phyloP scores from a whole-genome alignment of 805 yeast species.

The Ogataea saltuana region DNA sequence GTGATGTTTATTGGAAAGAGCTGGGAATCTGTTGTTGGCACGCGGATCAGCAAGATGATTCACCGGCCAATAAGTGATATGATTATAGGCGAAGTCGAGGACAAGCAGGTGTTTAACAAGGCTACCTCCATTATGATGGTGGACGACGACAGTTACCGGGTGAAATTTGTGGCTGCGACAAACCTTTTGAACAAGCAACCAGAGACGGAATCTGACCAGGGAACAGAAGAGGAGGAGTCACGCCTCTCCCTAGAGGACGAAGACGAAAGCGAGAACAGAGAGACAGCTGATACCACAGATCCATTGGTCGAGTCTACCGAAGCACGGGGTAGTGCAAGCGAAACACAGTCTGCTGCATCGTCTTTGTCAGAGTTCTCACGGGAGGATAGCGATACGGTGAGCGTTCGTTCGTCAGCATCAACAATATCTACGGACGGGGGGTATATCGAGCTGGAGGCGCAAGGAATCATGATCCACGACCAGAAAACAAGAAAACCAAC shows the following conservation, averaged over 20 bases:
- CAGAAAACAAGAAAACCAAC: conserved; percentile 56
- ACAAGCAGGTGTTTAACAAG: conserved; percentile 63
- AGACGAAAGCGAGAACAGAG: conserved; percentile 1
- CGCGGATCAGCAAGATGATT: conserved; percentile 53
- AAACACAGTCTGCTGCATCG: background rate
- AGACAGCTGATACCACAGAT: background rate
- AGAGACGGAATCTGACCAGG: conserved; percentile 7
- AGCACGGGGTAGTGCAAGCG: background rate
- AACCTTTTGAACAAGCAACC: conserved; percentile 17
- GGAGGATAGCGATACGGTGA: conserved; percentile 30
- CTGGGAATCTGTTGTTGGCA: conserved; percentile 81
- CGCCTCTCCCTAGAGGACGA: too few relatives aligned
- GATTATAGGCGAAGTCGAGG: conserved; percentile 66
- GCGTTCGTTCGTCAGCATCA: conserved; percentile 33
- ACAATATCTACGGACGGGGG: conserved; percentile 58
- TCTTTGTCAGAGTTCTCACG: too few relatives aligned
- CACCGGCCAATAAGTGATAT: conserved; percentile 59
- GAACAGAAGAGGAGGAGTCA: background rate
- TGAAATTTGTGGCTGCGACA: conserved; percentile 59
- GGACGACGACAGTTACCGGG: conserved; percentile 77
- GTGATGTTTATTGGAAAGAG: conserved; percentile 72
- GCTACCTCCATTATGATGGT: conserved; percentile 70
- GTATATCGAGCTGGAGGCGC: conserved; percentile 81
- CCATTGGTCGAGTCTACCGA: background rate
- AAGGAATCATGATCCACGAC: conserved; percentile 82